A percentile compares a stretch with the other conserved stretches of the same genome.
Evolutionary conservation across 768 basidiomycete genomes (phyloP).

Genomic region (Termitomyces sp.): DNA sequence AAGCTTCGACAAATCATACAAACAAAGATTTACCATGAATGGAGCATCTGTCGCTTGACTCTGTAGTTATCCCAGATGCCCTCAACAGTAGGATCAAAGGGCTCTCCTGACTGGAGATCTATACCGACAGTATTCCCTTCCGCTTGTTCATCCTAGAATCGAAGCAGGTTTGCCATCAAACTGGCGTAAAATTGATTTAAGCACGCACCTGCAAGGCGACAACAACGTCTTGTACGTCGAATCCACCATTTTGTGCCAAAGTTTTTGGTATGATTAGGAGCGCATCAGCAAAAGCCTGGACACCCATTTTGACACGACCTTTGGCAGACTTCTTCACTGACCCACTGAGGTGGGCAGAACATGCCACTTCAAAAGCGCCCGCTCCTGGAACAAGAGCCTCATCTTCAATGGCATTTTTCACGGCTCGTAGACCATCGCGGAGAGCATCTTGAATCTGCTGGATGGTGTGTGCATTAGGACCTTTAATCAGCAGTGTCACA

Average conservation of each 20-base stretch:
- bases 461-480: slow-evolving; percentile 93
- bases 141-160: slow-evolving; percentile 76
- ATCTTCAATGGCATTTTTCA: slow-evolving; percentile 97
- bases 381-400: slow-evolving; percentile 88
- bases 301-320: slow-evolving; percentile 94
- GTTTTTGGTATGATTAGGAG: slow-evolving; percentile 95
- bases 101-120: slow-evolving; percentile 90
- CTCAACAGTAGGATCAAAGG: slow-evolving; percentile 91
- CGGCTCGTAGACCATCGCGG: slow-evolving; percentile 91
- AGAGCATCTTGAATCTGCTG: slow-evolving; percentile 98
- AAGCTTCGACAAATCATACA: slow-evolving; percentile 15
- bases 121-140: slow-evolving; percentile 92
- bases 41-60: slow-evolving; percentile 98
- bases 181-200: background rate
- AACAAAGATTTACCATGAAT: slow-evolving; percentile 67
- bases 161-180: background rate
- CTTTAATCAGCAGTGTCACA: slow-evolving; percentile 96
- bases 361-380: slow-evolving; percentile 95
- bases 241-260: slow-evolving; percentile 91
- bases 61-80: slow-evolving; percentile 99
- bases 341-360: slow-evolving; percentile 77
- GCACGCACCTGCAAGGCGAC: slow-evolving; percentile 75
- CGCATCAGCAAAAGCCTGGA: slow-evolving; percentile 95
- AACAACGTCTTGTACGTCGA: slow-evolving; percentile 93
- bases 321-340: slow-evolving; percentile 81